Percentiles rank a stretch among this genome's conserved stretches.
Conservation (phyloP, 2,329 filamentous ascomycete genomes). For the Sclerotinia subarctica region DNA sequence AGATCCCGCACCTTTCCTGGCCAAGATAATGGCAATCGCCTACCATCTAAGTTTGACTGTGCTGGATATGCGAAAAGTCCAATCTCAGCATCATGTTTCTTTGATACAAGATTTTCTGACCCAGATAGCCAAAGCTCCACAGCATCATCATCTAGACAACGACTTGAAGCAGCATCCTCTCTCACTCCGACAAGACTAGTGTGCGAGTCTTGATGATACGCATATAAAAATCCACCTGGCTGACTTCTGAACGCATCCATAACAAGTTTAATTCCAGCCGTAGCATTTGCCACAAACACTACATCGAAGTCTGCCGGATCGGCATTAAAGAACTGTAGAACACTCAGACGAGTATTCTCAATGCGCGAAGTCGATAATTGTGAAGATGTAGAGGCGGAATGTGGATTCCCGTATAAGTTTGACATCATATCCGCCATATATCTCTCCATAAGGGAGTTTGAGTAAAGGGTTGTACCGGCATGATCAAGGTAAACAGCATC, state of each 20-base stretch:
- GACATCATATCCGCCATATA: constrained; percentile 71
- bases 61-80: constrained; percentile 66
- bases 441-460: constrained; percentile 74
- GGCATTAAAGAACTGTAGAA: constrained; percentile 76
- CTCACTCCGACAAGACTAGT: constrained; percentile 83
- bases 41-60: constrained; percentile 59
- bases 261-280: constrained; percentile 84
- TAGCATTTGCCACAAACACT: constrained; percentile 89
- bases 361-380: constrained; percentile 71
- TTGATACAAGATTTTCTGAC: constrained; percentile 36
- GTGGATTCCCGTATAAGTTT: constrained; percentile 84
- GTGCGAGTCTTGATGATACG: constrained; percentile 80
- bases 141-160: constrained; percentile 64
- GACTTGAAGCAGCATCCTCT: constrained; percentile 62
- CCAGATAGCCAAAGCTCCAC: constrained; percentile 63
- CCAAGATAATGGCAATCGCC: constrained; percentile 71
- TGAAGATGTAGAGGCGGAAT: constrained; percentile 80
- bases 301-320: constrained; percentile 80
- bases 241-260: constrained; percentile 70
- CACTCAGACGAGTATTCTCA: constrained; percentile 69
- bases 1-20: constrained; percentile 46
- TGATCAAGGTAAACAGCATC: constrained; percentile 73
- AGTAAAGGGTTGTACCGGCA: constrained; percentile 83
- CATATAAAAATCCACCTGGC: constrained; percentile 72
- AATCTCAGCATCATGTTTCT: constrained; percentile 26